phyloP scores from a whole-genome alignment of 2,329 filamentous ascomycete genomes.

The Pseudogymnoascus sp. region DNA sequence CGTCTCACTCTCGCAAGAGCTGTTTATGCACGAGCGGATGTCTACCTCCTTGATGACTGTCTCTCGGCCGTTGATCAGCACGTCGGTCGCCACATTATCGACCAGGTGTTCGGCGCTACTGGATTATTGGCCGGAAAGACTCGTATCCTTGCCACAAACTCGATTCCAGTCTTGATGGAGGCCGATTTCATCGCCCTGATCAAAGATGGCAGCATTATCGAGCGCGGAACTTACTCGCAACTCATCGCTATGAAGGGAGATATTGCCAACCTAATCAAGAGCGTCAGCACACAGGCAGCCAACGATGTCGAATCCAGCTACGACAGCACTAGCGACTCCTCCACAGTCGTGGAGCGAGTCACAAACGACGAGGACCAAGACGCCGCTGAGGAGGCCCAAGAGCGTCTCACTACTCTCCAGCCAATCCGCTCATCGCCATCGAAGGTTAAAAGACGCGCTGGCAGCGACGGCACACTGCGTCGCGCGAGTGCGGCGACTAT shows the following conservation, averaged over 20 bases:
- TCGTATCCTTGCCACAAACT: slow-evolving; percentile 87
- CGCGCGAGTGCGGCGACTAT: slow-evolving; percentile 90
- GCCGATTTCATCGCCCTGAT: slow-evolving; percentile 83
- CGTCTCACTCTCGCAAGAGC: slow-evolving; percentile 85
- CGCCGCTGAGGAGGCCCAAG: slow-evolving; percentile 69
- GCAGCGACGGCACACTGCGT: slow-evolving; percentile 73
- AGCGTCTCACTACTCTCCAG: slow-evolving; percentile 65
- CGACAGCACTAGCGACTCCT: slow-evolving; percentile 47
- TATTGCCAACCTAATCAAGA: slow-evolving; percentile 74
- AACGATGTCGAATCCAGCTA: slow-evolving; percentile 36
- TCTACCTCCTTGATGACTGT: slow-evolving; percentile 90
- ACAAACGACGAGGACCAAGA: slow-evolving; percentile 46
- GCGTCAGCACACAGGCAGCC: slow-evolving; percentile 49
- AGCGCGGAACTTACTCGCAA: slow-evolving; percentile 84
- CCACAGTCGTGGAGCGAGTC: slow-evolving; percentile 44
- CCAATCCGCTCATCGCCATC: slow-evolving; percentile 51
- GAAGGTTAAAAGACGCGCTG: slow-evolving; percentile 47
- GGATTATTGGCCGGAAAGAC: slow-evolving; percentile 81
- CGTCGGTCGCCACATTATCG: slow-evolving; percentile 88
- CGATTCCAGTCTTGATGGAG: slow-evolving; percentile 82
- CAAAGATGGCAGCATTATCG: slow-evolving; percentile 72
- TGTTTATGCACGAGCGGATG: slow-evolving; percentile 92
- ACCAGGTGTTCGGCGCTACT: slow-evolving; percentile 80
- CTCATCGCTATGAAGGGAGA: slow-evolving; percentile 90
- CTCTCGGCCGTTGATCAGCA: slow-evolving; percentile 97